Base-by-base conservation (phyloP, 371 early-diverging fungal genomes). In the Mucor indicus region DNA sequence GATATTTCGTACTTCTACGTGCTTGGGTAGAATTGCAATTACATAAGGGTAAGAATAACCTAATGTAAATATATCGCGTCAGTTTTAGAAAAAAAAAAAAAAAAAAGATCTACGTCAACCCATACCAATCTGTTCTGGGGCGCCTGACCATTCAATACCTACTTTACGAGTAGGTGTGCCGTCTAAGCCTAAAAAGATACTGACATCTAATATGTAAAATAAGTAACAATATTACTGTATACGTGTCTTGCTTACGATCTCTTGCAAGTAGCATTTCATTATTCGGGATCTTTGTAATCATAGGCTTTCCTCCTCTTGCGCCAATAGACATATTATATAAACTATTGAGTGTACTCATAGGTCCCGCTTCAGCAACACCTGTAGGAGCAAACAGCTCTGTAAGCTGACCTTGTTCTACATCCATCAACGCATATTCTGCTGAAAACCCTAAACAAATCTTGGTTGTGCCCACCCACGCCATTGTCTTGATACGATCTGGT, bases 1-100 rank as follows among this genome's bases (percentile, higher is more conserved):
- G 29, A 93, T 80, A 44, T 91, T 92, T 44, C 93, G 80, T 3
- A 96, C 87, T 60, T 95, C 94, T 1, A 96, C 81, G 30, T 80
- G 79, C 8, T 76, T 75, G 5, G 82, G 66, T 25, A 86, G 57
- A 31, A 90, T 80, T 2, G 81, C 89, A 50, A 90, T 77, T 7
- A 87, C 81, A 52, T 89, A 92, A 0, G 91, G 91, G n/a, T 83
- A 70, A 4, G 83, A 85, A 41, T 81, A 85, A 9, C 82, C 80
- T 77, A 47, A 3, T 39, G 16, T 27, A 1, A 37, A 19, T 19
- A 45, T 19, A n/a, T 13, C 38, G 10, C 9, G 10, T 41, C 30
- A n/a, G n/a, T n/a, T n/a, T n/a, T n/a, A n/a, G n/a, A n/a, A n/a
- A n/a, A n/a, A n/a, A n/a, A 25, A 30, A 27, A 13, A 8, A 35